Conservation (phyloP, 768 basidiomycete species). For the Boletus eberwhitei region DNA sequence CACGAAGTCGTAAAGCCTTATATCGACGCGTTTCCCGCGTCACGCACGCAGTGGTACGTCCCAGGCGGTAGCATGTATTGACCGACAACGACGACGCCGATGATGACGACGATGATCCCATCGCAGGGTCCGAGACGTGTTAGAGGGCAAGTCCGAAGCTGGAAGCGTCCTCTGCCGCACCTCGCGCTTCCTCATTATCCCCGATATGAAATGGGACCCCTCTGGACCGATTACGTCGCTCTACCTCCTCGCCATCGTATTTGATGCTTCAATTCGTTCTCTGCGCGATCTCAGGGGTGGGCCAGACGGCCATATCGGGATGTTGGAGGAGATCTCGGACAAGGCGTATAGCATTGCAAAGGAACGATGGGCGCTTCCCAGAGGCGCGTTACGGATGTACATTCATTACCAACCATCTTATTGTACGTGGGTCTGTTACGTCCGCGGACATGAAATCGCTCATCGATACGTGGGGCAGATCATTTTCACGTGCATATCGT, state of each 20-base stretch:
- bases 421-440: constrained; percentile 48
- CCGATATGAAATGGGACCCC: constrained; percentile 97
- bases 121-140: constrained; percentile 80
- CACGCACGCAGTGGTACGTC: constrained; percentile 75
- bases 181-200: constrained; percentile 72
- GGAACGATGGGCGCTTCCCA: constrained; percentile 62
- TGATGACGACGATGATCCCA: no score
- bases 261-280: constrained; percentile 58
- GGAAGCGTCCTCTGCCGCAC: constrained; percentile 67
- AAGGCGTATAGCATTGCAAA: constrained; percentile 51
- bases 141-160: constrained; percentile 71
- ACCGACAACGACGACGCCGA: neutral
- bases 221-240: constrained; percentile 59
- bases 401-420: constrained; percentile 97
- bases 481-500: constrained; percentile 95
- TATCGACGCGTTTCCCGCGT: constrained; percentile 68
- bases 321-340: constrained; percentile 64
- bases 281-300: constrained; percentile 66
- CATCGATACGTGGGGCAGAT: constrained; percentile 43
- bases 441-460: neutral
- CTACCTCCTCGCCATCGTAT: constrained; percentile 80
- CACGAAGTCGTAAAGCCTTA: constrained; percentile 68
- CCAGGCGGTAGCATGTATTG: neutral
- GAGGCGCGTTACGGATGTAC: constrained; percentile 69
- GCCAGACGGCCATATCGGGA: constrained; percentile 49